A percentile compares a stretch with the other conserved stretches of the same genome.
Conservation (phyloP, 176 grass and related monocot species). For the Tillandsia leiboldiana region DNA sequence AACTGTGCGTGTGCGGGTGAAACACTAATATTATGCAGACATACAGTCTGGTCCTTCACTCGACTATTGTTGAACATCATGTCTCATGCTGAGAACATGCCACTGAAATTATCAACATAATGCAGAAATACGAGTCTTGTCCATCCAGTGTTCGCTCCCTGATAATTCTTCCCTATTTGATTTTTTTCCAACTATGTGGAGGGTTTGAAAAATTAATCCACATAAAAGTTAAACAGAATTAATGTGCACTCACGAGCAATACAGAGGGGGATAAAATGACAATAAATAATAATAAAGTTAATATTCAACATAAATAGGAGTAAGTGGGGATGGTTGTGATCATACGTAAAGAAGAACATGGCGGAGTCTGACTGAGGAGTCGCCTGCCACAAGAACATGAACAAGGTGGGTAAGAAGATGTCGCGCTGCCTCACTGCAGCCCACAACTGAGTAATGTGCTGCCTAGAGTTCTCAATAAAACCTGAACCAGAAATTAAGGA, state of each 20-base stretch:
- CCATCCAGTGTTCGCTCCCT: no score
- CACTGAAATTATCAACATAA: not conserved
- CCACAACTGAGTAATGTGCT: slow-evolving; percentile 63
- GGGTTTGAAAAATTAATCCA: not conserved
- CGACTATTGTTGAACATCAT: not conserved
- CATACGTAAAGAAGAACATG: slow-evolving; percentile 91
- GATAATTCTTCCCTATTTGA: no score
- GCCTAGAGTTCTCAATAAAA: slow-evolving; percentile 63
- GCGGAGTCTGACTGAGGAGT: slow-evolving; percentile 94
- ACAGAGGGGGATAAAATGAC: not conserved
- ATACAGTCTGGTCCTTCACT: not conserved
- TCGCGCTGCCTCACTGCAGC: slow-evolving; percentile 69
- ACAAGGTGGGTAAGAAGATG: slow-evolving; percentile 80
- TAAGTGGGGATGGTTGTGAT: not conserved
- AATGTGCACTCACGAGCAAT: not conserved
- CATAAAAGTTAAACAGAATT: not conserved
- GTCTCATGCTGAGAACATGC: not conserved
- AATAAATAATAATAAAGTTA: no score
- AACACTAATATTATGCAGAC: no score
- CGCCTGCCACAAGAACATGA: slow-evolving; percentile 98
- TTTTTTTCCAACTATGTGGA: not conserved
- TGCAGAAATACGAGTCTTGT: no score
- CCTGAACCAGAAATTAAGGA: slow-evolving; percentile 37
- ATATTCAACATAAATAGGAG: no score
- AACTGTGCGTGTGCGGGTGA: no score